Evolutionary conservation across 2,329 filamentous ascomycete species (phyloP).

Genomic region (Penicillium sp.): DNA sequence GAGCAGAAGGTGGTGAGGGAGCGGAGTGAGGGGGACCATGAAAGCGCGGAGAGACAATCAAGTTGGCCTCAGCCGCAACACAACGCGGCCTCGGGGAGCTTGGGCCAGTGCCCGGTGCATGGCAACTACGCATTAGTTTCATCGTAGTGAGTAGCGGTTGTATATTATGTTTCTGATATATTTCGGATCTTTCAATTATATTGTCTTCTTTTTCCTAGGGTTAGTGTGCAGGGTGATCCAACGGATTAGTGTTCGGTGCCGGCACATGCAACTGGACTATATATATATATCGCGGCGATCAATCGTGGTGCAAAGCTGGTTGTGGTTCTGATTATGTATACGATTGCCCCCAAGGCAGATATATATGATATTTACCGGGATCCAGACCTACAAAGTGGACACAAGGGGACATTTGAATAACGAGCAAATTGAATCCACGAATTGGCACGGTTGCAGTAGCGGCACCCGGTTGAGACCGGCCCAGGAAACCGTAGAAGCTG

Average conservation of each 20-base stretch:
- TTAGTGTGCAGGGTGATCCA: too few relatives aligned
- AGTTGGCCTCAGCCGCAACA: neutral
- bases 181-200: too few relatives aligned
- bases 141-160: too few relatives aligned
- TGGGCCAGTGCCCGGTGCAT: neutral
- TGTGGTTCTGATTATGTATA: neutral
- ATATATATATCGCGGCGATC: neutral
- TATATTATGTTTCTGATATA: too few relatives aligned
- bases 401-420: neutral
- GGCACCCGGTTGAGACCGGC: neutral
- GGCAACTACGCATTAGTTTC: too few relatives aligned
- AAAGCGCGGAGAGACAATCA: neutral
- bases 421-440: neutral
- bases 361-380: too few relatives aligned
- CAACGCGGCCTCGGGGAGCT: neutral
- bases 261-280: too few relatives aligned
- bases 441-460: neutral
- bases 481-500: neutral
- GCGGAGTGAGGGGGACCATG: slow-evolving; percentile 19
- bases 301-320: neutral
- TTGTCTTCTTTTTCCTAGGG: too few relatives aligned
- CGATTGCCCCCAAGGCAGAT: neutral
- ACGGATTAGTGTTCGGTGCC: too few relatives aligned
- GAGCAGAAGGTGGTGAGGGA: slow-evolving; percentile 10
- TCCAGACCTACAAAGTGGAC: neutral